These are phyloP conservation scores for Cicer yamashitae DNA, from an alignment of 306 rosid species.

Conservation along the genomic window DNA sequence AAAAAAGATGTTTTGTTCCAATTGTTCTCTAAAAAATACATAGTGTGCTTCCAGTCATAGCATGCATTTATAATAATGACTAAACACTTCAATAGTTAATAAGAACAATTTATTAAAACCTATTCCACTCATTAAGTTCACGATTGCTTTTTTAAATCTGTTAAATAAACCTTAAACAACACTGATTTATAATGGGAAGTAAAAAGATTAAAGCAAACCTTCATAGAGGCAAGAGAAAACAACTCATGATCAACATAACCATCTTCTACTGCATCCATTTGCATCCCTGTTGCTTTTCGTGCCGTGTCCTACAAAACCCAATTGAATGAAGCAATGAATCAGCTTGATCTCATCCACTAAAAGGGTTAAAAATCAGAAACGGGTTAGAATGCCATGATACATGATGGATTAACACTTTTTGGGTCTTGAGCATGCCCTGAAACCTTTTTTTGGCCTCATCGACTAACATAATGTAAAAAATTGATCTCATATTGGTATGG, in stretches of 20 bases:
- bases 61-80: neutral
- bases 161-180: neutral
- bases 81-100: neutral
- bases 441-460: neutral
- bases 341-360: conserved; percentile 20
- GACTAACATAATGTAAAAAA: neutral
- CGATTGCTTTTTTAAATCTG: neutral
- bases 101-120: neutral
- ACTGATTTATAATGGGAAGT: neutral
- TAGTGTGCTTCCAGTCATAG: neutral
- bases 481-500: conserved; percentile 3
- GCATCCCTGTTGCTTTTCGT: conserved; percentile 87
- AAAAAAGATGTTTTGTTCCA: neutral
- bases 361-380: neutral
- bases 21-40: neutral
- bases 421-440: neutral
- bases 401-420: conserved; percentile 6
- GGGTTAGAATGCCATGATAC: conserved; percentile 4
- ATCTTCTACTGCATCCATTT: conserved; percentile 82
- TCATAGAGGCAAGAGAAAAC: conserved; percentile 86
- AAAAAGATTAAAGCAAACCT: conserved; percentile 61
- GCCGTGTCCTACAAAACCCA: conserved; percentile 69
- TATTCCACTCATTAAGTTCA: neutral
- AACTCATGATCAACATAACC: conserved; percentile 73
- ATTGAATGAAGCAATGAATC: conserved; percentile 39